Base-by-base conservation (phyloP, 2,329 filamentous ascomycete species). In the Aureobasidium lini region DNA sequence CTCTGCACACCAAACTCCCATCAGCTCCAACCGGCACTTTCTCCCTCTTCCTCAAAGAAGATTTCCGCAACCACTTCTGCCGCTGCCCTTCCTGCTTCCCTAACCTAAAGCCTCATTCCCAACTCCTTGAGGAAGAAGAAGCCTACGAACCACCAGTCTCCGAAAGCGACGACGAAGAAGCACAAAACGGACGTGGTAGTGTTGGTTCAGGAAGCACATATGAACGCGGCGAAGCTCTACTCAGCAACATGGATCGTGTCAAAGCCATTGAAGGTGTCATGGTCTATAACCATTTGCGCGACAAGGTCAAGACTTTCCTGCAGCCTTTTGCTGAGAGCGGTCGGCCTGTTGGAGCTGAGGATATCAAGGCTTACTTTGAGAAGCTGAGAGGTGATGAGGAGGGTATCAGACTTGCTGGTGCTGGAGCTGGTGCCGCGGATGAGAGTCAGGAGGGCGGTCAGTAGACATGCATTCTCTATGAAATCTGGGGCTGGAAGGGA, bases 351-450 rank as follows among this genome's bases (percentile, higher is more conserved):
- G 87, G 90, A 1, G 93, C 93, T 1, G 94, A 99, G 70, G 92
- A 97, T 73, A 94, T 99, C 74, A 99, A 96, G 73, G 84, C 84
- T 2, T 96, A 96, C 72, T 99, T 99, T 80, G 93, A 93, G 54
- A 93, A 94, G 76, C 75, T 99, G 66, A 83, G 94, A 63, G 94
- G 94, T 61, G 94, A 97, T 72, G 89, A 90, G 46, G 77, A 88
- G 66, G 88, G 79, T 0, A 89, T 90, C 60, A 78, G 78, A 66
- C 81, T 84, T 64, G 86, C 85, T 0, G 81, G 80, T 13, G 81
- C 81, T 61, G 75, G 73, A 2, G 73, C 68, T 29, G 67, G 62
- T 36, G 71, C 68, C 42, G 71, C 72, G 16, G 71, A 67, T 10
- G 66, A 57, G 9, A 11, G 23, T 28, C 3, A 66, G 66, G 15